Evolutionary conservation across 768 basidiomycete species (phyloP).

Genomic region (Amanita polypyramis): DNA sequence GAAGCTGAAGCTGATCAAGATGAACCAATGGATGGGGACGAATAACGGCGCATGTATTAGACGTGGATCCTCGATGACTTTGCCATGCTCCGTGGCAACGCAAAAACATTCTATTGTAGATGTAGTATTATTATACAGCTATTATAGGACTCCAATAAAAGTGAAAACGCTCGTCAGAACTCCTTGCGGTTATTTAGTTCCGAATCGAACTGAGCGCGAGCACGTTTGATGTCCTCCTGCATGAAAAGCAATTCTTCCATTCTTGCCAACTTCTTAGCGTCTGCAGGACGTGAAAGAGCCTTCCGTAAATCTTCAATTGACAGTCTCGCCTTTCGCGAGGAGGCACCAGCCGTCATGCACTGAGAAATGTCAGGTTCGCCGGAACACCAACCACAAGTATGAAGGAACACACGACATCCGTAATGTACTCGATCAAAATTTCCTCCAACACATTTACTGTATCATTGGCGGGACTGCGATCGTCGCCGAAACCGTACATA

Average conservation of each 20-base stretch:
- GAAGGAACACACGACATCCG: conserved; percentile 63
- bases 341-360: conserved; percentile 68
- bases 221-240: conserved; percentile 90
- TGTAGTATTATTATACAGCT: background rate
- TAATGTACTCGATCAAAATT: conserved; percentile 83
- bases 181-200: conserved; percentile 34
- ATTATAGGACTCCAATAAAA: background rate
- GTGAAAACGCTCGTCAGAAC: conserved; percentile 20
- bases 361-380: conserved; percentile 17
- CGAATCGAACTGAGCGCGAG: conserved; percentile 62
- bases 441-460: conserved; percentile 91
- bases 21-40: conserved; percentile 59
- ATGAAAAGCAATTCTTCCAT: conserved; percentile 90
- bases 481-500: conserved; percentile 94
- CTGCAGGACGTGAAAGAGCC: conserved; percentile 73
- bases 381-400: conserved; percentile 8
- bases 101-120: background rate
- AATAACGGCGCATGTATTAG: conserved; percentile 10
- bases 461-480: conserved; percentile 78
- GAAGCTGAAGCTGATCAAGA: conserved; percentile 25
- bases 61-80: background rate
- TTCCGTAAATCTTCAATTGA: conserved; percentile 81
- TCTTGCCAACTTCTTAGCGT: conserved; percentile 84
- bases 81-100: background rate
- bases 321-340: conserved; percentile 61